Percentiles rank a stretch among this genome's conserved stretches.
These are phyloP conservation scores for Poa annua DNA, from an alignment of 176 grass and related monocot genomes.

Conservation along the genomic window DNA sequence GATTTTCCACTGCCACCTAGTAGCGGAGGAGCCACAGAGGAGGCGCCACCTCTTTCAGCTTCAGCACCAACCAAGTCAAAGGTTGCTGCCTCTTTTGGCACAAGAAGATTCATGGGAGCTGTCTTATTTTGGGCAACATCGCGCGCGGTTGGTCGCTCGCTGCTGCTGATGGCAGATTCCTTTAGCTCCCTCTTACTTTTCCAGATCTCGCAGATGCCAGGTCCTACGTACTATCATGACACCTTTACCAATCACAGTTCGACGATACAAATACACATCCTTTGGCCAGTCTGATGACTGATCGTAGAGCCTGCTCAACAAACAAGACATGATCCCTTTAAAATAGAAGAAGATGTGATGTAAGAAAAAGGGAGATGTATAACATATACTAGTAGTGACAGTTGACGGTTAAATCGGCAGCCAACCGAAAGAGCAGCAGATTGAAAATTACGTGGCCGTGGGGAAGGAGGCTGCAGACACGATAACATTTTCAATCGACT, in stretches of 20 bases:
- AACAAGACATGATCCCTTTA: not conserved
- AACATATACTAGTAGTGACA: not conserved
- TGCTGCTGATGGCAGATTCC: constrained; percentile 17
- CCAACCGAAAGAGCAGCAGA: not conserved
- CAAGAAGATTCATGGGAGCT: constrained; percentile 33
- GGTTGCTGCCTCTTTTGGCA: constrained; percentile 34
- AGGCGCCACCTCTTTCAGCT: not conserved
- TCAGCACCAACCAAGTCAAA: not conserved
- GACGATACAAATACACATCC: not conserved
- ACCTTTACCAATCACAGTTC: not conserved
- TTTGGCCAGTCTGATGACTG: not conserved
- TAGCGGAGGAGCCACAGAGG: not conserved
- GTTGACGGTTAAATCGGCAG: not conserved
- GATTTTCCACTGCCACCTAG: not conserved
- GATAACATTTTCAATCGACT: constrained; percentile 39
- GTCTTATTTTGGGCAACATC: constrained; percentile 1
- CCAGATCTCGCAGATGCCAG: not conserved
- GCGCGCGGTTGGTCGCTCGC: not conserved
- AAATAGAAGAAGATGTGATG: no score
- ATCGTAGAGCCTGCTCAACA: not conserved
- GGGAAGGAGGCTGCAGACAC: not conserved
- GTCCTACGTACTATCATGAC: not conserved
- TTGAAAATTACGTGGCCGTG: not conserved
- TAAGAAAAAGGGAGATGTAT: no score
- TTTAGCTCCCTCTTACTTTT: not conserved